These are phyloP conservation scores for Zea luxurians DNA, from an alignment of 176 grass and related monocot genomes.

Conservation along the genomic window DNA sequence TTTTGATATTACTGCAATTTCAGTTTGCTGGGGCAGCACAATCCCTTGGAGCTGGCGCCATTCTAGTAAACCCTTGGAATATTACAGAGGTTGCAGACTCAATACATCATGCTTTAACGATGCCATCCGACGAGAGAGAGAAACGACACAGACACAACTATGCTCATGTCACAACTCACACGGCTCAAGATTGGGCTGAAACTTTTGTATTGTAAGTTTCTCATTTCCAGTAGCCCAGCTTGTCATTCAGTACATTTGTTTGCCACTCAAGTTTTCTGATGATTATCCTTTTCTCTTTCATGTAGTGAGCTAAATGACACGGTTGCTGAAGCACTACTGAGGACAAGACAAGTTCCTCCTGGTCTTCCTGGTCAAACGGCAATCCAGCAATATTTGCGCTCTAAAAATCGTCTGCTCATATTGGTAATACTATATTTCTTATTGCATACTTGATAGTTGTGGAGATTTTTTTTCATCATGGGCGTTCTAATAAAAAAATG, in stretches of 20 bases:
- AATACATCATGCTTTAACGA: slow-evolving; percentile 65
- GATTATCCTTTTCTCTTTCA: slow-evolving; percentile 25
- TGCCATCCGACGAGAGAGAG: slow-evolving; percentile 84
- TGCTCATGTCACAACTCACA: slow-evolving; percentile 93
- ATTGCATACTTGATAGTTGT: slow-evolving; percentile 16
- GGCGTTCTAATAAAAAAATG: slow-evolving; percentile 4
- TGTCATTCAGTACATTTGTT: slow-evolving; percentile 12
- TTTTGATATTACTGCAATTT: slow-evolving; percentile 35
- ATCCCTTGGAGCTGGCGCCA: slow-evolving; percentile 95
- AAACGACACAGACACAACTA: slow-evolving; percentile 98
- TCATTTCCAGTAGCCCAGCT: slow-evolving; percentile 26
- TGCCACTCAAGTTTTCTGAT: slow-evolving; percentile 14
- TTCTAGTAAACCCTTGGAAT: slow-evolving; percentile 98
- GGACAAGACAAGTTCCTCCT: slow-evolving; percentile 97
- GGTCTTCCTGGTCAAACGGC: slow-evolving; percentile 55
- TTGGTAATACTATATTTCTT: slow-evolving; percentile 58
- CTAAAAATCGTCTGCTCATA: slow-evolving; percentile 88
- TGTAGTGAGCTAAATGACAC: slow-evolving; percentile 93
- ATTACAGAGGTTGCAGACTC: slow-evolving; percentile 88
- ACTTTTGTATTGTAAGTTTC: slow-evolving; percentile 85
- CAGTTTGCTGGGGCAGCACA: slow-evolving; percentile 99
- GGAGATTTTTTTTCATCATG: background rate
- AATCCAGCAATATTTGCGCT: slow-evolving; percentile 66
- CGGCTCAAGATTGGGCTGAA: slow-evolving; percentile 99
- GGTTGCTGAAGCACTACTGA: slow-evolving; percentile 84